Evolutionary conservation across 176 grass and related monocot species (phyloP).

Genomic region (Chrysopogon serrulatus): DNA sequence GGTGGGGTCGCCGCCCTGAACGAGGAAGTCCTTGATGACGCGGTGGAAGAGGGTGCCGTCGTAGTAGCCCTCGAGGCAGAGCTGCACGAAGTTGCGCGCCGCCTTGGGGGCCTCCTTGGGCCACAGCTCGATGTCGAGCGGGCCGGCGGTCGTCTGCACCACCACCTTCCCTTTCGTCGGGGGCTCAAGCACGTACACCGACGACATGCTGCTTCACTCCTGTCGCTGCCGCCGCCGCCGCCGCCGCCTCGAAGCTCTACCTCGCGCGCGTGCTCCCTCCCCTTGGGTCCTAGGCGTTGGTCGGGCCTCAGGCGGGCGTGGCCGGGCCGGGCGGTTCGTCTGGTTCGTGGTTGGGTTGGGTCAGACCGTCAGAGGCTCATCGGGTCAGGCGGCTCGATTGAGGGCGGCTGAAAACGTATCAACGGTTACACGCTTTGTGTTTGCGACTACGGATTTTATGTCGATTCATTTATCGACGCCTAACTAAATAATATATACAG

Average conservation of each 20-base stretch:
- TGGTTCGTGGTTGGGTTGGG: not conserved
- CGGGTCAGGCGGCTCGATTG: not conserved
- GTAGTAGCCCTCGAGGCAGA: conserved; percentile 93
- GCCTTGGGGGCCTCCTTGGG: conserved; percentile 95
- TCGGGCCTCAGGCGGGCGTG: not conserved
- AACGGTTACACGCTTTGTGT: no score
- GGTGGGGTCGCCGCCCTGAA: conserved; percentile 89
- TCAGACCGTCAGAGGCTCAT: no score
- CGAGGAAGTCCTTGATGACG: conserved; percentile 88
- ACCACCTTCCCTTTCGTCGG: conserved; percentile 96
- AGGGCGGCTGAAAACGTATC: no score
- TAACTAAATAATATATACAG: no score
- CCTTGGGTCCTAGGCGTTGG: not conserved
- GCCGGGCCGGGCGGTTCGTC: not conserved
- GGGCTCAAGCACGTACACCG: conserved; percentile 88
- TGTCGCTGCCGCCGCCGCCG: not conserved
- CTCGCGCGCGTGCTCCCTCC: not conserved
- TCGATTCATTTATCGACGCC: no score
- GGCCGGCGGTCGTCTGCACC: conserved; percentile 73
- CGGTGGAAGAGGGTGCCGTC: conserved; percentile 87
- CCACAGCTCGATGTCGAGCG: conserved; percentile 92
- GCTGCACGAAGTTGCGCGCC: conserved; percentile 90
- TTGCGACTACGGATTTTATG: no score
- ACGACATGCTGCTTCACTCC: conserved; percentile 56
- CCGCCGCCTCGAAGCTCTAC: not conserved